A percentile compares a stretch with the other conserved stretches of the same genome.
Conservation (phyloP, 2,329 filamentous ascomycete species). For the Penicillium sp. region DNA sequence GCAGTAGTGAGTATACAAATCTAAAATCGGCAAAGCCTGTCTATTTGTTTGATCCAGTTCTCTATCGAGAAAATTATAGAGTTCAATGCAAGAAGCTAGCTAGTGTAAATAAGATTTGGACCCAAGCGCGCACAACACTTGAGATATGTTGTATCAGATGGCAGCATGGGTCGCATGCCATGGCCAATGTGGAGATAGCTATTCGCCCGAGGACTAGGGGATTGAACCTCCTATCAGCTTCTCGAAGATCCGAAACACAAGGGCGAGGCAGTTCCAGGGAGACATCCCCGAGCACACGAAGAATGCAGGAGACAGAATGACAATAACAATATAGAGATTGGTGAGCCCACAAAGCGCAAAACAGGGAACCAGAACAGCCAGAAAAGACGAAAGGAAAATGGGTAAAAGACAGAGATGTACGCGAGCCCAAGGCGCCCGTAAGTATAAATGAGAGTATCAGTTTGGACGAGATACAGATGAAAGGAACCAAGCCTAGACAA, state of each 20-base stretch:
- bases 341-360: not conserved
- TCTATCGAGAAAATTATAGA: conserved; percentile 1
- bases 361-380: conserved; percentile 11
- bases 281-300: not conserved
- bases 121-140: not conserved
- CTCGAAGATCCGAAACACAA: not conserved
- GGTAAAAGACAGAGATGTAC: conserved; percentile 16
- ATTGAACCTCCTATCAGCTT: not conserved
- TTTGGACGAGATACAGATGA: conserved; percentile 8
- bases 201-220: not conserved
- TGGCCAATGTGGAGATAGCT: not conserved
- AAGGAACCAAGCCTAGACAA: not conserved
- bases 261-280: not conserved
- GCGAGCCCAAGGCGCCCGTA: conserved; percentile 2
- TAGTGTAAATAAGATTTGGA: not conserved
- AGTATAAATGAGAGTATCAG: conserved; percentile 6
- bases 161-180: not conserved
- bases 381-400: conserved; percentile 16
- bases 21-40: too few species aligned
- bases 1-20: too few species aligned
- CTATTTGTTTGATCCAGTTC: not conserved
- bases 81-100: conserved; percentile 8
- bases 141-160: not conserved
- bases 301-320: not conserved
- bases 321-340: not conserved